These are phyloP conservation scores for Heliosperma pusillum DNA, from an alignment of 148 eudicot species.

Conservation along the genomic window DNA sequence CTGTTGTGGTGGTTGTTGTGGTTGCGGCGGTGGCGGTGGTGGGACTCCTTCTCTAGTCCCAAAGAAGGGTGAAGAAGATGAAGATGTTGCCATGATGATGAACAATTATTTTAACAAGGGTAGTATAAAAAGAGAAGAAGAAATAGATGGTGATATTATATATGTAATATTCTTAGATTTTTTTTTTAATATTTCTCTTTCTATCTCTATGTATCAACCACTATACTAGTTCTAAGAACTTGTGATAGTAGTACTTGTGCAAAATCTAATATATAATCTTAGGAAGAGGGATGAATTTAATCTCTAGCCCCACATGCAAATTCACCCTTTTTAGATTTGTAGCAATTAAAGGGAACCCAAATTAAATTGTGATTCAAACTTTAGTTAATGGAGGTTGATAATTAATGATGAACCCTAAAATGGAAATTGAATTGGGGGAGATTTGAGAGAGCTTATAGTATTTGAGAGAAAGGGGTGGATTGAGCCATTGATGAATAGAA, in stretches of 20 bases:
- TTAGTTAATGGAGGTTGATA: constrained; percentile 6
- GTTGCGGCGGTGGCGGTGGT: constrained; percentile 12
- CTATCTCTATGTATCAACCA: constrained; percentile 3
- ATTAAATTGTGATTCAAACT: constrained; percentile 12
- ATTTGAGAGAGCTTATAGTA: background rate
- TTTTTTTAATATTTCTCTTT: constrained; percentile 1
- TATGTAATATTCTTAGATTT: background rate
- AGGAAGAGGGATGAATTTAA: constrained; percentile 21
- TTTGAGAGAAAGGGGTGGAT: constrained; percentile 16
- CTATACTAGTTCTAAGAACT: background rate
- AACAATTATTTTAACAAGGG: too few species aligned
- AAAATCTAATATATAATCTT: constrained; percentile 34
- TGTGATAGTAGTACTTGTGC: constrained; percentile 5
- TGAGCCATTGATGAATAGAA: background rate
- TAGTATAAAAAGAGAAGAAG: too few species aligned
- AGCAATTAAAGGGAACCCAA: constrained; percentile 3
- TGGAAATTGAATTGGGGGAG: background rate
- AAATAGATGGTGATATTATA: too few species aligned
- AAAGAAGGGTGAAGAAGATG: constrained; percentile 30
- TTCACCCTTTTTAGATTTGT: constrained; percentile 25
- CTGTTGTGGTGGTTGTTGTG: background rate
- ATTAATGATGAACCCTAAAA: constrained; percentile 30
- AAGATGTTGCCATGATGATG: constrained; percentile 29
- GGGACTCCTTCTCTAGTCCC: constrained; percentile 20
- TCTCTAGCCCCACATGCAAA: constrained; percentile 34